Evolutionary conservation across 768 basidiomycete species (phyloP).

Genomic region (Chlorophyllum brunneum): DNA sequence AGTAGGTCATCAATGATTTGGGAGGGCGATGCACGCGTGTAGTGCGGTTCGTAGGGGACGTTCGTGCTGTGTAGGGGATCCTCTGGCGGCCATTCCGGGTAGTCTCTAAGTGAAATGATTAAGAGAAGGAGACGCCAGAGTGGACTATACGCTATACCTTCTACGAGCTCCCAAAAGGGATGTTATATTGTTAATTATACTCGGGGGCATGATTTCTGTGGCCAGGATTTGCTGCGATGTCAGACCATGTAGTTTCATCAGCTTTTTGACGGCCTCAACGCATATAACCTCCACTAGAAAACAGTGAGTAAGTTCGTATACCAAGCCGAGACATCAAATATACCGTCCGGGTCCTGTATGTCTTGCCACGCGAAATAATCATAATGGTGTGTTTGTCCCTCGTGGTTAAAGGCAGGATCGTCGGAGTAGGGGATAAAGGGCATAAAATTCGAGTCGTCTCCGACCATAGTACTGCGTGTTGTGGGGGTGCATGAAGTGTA

Average conservation of each 20-base stretch:
- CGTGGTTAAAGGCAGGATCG: conserved; percentile 47
- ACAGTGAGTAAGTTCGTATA: neutral
- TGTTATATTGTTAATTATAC: neutral
- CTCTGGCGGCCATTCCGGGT: conserved; percentile 25
- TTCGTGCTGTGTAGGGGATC: conserved; percentile 8
- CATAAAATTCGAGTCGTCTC: conserved; percentile 56
- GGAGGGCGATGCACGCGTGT: conserved; percentile 12
- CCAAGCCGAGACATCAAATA: conserved; percentile 10
- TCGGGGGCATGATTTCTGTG: conserved; percentile 39
- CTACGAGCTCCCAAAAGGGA: conserved; percentile 4
- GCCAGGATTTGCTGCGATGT: conserved; percentile 43
- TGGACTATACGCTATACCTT: neutral
- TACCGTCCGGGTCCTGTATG: conserved; percentile 33
- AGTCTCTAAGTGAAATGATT: conserved; percentile 22
- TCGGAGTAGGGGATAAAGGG: conserved; percentile 62
- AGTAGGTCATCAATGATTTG: conserved; percentile 30
- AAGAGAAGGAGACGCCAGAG: neutral
- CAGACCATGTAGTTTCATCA: conserved; percentile 36
- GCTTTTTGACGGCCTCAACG: conserved; percentile 40
- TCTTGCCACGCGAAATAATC: conserved; percentile 48
- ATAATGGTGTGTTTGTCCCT: conserved; percentile 38
- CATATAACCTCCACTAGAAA: conserved; percentile 45
- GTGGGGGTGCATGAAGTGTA: conserved; percentile 60
- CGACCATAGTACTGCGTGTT: conserved; percentile 41
- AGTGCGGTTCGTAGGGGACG: conserved; percentile 10